phyloP scores from a whole-genome alignment of 1,139 yeast species.

The Pichia sp. region DNA sequence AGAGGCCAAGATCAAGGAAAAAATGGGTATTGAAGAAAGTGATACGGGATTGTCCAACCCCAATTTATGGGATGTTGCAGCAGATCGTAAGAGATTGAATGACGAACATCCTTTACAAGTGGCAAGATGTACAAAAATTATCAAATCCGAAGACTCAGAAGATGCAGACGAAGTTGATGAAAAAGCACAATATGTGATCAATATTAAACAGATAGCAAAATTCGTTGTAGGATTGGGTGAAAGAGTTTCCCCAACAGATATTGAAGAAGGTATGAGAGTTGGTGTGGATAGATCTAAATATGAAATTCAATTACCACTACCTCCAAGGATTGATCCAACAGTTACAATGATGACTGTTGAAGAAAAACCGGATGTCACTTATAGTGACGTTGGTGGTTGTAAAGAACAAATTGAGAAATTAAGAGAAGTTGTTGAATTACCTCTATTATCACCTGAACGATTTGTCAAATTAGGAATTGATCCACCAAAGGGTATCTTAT shows the following conservation, averaged over 20 bases:
- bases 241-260: constrained; percentile 95
- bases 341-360: constrained; percentile 99
- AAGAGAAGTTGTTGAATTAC: constrained; percentile 95
- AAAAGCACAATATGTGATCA: constrained; percentile 87
- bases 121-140: constrained; percentile 96
- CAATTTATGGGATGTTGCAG: constrained; percentile 94
- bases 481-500: constrained; percentile 94
- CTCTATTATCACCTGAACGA: constrained; percentile 89
- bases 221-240: constrained; percentile 96
- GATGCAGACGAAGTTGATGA: constrained; percentile 45
- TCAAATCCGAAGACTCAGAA: constrained; percentile 39
- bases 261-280: constrained; percentile 98
- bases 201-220: constrained; percentile 95
- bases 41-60: constrained; percentile 96
- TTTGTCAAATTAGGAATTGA: constrained; percentile 95
- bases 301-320: constrained; percentile 87
- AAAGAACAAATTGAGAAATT: constrained; percentile 96
- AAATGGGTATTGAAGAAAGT: constrained; percentile 87
- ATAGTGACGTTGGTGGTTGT: constrained; percentile 94
- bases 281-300: constrained; percentile 97
- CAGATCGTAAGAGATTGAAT: constrained; percentile 87
- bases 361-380: constrained; percentile 91
- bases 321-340: constrained; percentile 94
- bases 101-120: constrained; percentile 97
- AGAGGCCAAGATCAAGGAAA: constrained; percentile 84